Evolutionary conservation across 2,329 filamentous ascomycete genomes (phyloP).

Genomic region (Colletotrichum noveboracense): DNA sequence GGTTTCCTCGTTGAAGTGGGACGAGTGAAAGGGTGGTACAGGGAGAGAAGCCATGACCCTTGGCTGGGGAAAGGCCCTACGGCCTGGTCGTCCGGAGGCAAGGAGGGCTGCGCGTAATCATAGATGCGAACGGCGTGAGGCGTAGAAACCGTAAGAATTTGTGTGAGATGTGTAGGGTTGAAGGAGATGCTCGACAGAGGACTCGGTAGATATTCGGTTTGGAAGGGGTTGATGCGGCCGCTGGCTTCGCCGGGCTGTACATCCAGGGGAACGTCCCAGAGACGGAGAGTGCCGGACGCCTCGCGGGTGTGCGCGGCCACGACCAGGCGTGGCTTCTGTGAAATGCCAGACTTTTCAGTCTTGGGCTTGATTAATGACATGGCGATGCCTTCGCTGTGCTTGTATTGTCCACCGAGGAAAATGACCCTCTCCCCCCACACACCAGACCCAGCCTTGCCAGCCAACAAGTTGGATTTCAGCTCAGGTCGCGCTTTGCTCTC

Average conservation of each 20-base stretch:
- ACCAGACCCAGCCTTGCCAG: constrained; percentile 62
- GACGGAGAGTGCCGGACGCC: constrained; percentile 60
- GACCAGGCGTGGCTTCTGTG: constrained; percentile 47
- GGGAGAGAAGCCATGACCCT: constrained; percentile 68
- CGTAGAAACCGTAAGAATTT: constrained; percentile 62
- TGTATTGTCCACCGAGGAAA: constrained; percentile 57
- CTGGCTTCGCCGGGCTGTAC: constrained; percentile 34
- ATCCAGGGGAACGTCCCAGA: constrained; percentile 64
- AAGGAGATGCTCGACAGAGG: constrained; percentile 63
- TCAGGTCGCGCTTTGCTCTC: constrained; percentile 62
- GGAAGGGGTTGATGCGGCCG: constrained; percentile 54
- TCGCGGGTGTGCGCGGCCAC: constrained; percentile 66
- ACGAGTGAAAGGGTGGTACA: constrained; percentile 62
- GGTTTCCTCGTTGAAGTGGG: constrained; percentile 59
- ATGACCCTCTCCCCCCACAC: constrained; percentile 68
- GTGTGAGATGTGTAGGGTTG: constrained; percentile 63
- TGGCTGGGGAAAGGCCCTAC: constrained; percentile 59
- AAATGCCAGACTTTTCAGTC: constrained; percentile 19
- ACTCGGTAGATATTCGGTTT: constrained; percentile 62
- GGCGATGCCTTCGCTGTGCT: constrained; percentile 59
- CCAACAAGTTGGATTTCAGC: constrained; percentile 54
- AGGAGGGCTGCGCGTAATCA: constrained; percentile 61
- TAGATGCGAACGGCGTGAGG: constrained; percentile 65
- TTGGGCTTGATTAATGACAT: constrained; percentile 55
- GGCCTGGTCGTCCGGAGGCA: constrained; percentile 55